These are phyloP conservation scores for Blastomyces silverae DNA, from an alignment of 2,329 filamentous ascomycete genomes.

Conservation along the genomic window DNA sequence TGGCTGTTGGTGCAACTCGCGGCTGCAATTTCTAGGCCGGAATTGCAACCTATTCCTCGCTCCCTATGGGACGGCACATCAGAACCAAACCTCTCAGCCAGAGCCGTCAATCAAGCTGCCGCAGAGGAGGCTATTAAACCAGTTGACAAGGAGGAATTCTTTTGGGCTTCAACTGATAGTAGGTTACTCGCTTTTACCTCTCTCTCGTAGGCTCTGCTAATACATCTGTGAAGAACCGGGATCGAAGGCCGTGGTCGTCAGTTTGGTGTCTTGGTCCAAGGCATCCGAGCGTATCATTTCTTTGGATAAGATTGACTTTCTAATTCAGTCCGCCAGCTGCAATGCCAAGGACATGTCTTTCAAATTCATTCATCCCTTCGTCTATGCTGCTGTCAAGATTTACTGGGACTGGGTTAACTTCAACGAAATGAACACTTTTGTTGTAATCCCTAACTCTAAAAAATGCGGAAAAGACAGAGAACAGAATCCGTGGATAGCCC, in stretches of 20 bases:
- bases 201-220: not conserved
- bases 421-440: constrained; percentile 14
- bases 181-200: not conserved
- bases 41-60: constrained; percentile 13
- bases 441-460: constrained; percentile 13
- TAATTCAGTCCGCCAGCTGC: constrained; percentile 14
- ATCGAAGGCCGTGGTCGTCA: constrained; percentile 14
- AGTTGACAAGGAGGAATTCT: constrained; percentile 12
- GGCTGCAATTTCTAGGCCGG: constrained; percentile 8
- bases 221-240: constrained; percentile 7
- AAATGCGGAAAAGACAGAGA: constrained; percentile 12
- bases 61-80: constrained; percentile 8
- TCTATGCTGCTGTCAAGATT: constrained; percentile 14
- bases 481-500: constrained; percentile 12
- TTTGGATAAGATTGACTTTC: constrained; percentile 13
- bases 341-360: constrained; percentile 8
- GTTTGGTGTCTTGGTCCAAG: constrained; percentile 15
- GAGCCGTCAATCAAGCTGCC: not conserved
- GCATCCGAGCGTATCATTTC: constrained; percentile 12
- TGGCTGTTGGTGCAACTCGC: constrained; percentile 14
- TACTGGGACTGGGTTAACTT: constrained; percentile 16
- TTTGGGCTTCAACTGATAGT: constrained; percentile 16
- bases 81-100: not conserved
- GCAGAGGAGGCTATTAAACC: constrained; percentile 3
- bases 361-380: constrained; percentile 10